Conservation (phyloP, 805 yeast genomes). For the Wickerhamiella siamensis region DNA sequence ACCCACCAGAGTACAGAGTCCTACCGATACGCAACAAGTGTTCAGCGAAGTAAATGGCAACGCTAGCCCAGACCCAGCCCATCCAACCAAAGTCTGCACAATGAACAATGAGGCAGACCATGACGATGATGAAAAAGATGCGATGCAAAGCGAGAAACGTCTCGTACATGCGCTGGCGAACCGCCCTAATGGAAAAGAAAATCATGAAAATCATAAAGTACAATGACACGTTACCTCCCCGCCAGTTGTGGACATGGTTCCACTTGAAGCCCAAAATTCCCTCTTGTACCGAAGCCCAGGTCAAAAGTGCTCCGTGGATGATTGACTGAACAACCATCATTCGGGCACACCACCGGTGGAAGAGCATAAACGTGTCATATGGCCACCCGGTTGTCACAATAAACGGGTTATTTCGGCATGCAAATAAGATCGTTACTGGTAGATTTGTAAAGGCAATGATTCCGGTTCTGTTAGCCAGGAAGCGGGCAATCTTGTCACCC, state of each 20-base stretch:
- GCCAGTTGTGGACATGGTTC: slow-evolving; percentile 23
- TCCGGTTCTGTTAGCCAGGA: slow-evolving; percentile 33
- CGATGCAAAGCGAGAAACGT: slow-evolving; percentile 38
- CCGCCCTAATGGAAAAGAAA: slow-evolving; percentile 34
- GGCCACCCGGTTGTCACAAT: slow-evolving; percentile 47
- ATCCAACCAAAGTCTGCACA: slow-evolving; percentile 45
- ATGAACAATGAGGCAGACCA: slow-evolving; percentile 35
- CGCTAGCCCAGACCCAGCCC: slow-evolving; percentile 38
- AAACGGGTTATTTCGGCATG: slow-evolving; percentile 60
- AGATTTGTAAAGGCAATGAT: slow-evolving; percentile 31
- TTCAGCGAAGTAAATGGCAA: slow-evolving; percentile 57
- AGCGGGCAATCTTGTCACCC: slow-evolving; percentile 25
- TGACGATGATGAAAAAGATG: slow-evolving; percentile 11
- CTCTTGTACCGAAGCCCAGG: slow-evolving; percentile 18
- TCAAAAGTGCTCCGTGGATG: slow-evolving; percentile 30
- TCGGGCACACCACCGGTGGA: slow-evolving; percentile 47
- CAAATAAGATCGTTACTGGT: slow-evolving; percentile 44
- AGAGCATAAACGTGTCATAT: slow-evolving; percentile 43
- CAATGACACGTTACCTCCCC: slow-evolving; percentile 34
- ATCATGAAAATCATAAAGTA: slow-evolving; percentile 28
- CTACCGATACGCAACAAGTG: slow-evolving; percentile 42
- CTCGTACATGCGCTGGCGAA: slow-evolving; percentile 45
- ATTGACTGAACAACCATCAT: slow-evolving; percentile 29
- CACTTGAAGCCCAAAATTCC: slow-evolving; percentile 19
- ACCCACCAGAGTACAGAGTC: slow-evolving; percentile 41